phyloP scores from a whole-genome alignment of 2,329 filamentous ascomycete genomes.

The Hypoxylon sp. region DNA sequence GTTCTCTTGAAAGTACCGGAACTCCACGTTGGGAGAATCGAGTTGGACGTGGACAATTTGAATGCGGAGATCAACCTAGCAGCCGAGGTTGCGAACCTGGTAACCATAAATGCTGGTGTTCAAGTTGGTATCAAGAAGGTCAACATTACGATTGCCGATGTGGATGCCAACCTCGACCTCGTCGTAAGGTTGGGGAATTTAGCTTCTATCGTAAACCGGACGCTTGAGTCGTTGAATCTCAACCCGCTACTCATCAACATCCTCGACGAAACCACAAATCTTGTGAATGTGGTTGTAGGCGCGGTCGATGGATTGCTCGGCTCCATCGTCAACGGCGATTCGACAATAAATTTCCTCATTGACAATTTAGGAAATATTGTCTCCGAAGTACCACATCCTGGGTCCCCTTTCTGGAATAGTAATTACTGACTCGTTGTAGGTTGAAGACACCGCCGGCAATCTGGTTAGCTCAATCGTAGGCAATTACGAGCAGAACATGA shows the following conservation, averaged over 20 bases:
- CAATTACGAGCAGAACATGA: slow-evolving; percentile 73
- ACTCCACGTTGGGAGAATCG: slow-evolving; percentile 71
- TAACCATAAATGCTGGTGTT: slow-evolving; percentile 69
- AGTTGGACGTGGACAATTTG: slow-evolving; percentile 72
- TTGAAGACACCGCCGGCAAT: slow-evolving; percentile 62
- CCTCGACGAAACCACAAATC: slow-evolving; percentile 67
- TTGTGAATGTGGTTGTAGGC: slow-evolving; percentile 69
- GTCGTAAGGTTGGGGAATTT: slow-evolving; percentile 72
- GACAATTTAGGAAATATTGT: slow-evolving; percentile 76
- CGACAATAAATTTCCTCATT: slow-evolving; percentile 68
- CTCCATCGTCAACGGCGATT: slow-evolving; percentile 70
- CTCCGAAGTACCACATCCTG: slow-evolving; percentile 58
- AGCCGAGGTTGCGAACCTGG: slow-evolving; percentile 71
- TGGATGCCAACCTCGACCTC: slow-evolving; percentile 71
- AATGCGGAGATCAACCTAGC: slow-evolving; percentile 72
- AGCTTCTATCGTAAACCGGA: slow-evolving; percentile 73
- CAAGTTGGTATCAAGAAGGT: slow-evolving; percentile 65
- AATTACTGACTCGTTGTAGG: slow-evolving; percentile 41
- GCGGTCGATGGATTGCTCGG: slow-evolving; percentile 72
- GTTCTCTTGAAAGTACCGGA: slow-evolving; percentile 71
- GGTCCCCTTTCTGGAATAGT: neutral
- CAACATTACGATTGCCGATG: slow-evolving; percentile 74
- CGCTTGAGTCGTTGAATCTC: slow-evolving; percentile 71
- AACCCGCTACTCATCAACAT: slow-evolving; percentile 73
- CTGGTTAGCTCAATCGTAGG: slow-evolving; percentile 69